Evolutionary conservation across 345 rosid species (phyloP).

Genomic region (Ceriops zippeliana): DNA sequence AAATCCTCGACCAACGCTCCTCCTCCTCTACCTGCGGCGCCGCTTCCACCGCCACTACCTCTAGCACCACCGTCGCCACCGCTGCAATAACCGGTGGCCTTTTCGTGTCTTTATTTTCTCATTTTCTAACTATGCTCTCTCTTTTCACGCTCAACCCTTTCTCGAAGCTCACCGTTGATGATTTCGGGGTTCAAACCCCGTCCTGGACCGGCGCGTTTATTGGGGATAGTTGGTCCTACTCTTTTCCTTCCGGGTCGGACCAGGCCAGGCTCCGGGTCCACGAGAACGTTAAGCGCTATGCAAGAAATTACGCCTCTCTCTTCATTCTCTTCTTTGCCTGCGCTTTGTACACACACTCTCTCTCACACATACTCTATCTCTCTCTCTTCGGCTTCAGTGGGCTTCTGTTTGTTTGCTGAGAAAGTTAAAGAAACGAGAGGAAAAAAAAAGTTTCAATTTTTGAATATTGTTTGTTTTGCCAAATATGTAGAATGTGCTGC

Average conservation of each 20-base stretch:
- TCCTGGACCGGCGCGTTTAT: slow-evolving; percentile 78
- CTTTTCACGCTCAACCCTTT: slow-evolving; percentile 74
- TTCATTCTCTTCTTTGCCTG: slow-evolving; percentile 83
- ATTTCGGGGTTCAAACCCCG: slow-evolving; percentile 66
- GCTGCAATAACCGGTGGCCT: slow-evolving; percentile 36
- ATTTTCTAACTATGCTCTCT: slow-evolving; percentile 46
- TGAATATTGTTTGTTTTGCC: no score
- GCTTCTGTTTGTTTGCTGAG: slow-evolving; percentile 2
- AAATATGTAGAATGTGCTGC: no score
- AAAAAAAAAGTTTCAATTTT: neutral
- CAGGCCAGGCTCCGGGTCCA: slow-evolving; percentile 75
- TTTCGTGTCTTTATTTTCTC: slow-evolving; percentile 44
- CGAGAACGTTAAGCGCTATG: slow-evolving; percentile 89
- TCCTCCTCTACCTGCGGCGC: slow-evolving; percentile 26
- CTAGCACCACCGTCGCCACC: slow-evolving; percentile 26
- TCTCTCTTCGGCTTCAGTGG: neutral
- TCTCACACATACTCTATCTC: neutral
- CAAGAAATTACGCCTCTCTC: slow-evolving; percentile 71
- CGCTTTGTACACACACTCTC: slow-evolving; percentile 48
- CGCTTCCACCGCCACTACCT: slow-evolving; percentile 20
- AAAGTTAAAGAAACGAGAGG: neutral
- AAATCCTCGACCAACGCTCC: slow-evolving; percentile 62
- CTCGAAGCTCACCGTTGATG: slow-evolving; percentile 76
- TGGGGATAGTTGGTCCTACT: slow-evolving; percentile 61
- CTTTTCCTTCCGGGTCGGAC: slow-evolving; percentile 70